These are phyloP conservation scores for Boletellus deceptivus DNA, from an alignment of 1,284 basidiomycete species.

Conservation along the genomic window DNA sequence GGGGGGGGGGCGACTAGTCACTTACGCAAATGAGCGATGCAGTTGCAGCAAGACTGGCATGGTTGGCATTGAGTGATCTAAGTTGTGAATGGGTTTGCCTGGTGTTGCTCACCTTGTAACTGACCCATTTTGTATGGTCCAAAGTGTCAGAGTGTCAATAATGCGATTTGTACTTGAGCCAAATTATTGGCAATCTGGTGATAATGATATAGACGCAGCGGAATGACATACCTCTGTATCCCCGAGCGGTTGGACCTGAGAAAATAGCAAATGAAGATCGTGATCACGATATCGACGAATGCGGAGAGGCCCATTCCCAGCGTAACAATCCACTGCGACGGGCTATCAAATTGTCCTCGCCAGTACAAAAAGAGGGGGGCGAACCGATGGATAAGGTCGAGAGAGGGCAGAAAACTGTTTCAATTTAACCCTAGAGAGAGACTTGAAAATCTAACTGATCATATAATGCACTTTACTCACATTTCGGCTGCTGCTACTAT, in stretches of 20 bases:
- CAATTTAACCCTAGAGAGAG: conserved; percentile 14
- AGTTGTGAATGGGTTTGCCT: no score
- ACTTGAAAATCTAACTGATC: background rate
- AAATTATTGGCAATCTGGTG: no score
- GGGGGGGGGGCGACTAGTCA: no score
- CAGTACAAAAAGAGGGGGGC: background rate
- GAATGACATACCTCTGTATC: conserved; percentile 13
- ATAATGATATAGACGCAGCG: no score
- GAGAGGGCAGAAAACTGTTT: conserved; percentile 12
- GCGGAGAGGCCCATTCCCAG: conserved; percentile 43
- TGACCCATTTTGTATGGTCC: no score
- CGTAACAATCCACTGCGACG: conserved; percentile 24
- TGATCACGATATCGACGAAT: conserved; percentile 48
- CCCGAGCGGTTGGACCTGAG: conserved; percentile 39
- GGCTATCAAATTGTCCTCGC: background rate
- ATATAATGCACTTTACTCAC: conserved; percentile 6
- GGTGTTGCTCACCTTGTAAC: no score
- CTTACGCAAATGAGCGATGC: no score
- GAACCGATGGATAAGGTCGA: conserved; percentile 14
- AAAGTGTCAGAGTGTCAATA: no score
- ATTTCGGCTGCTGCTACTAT: conserved; percentile 23
- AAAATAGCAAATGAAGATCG: conserved; percentile 43
- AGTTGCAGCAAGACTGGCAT: no score
- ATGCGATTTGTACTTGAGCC: no score
- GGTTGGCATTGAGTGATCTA: no score